Percentiles rank a stretch among this genome's conserved stretches.
These are phyloP conservation scores for Malus sylvestris DNA, from an alignment of 306 rosid genomes.

Conservation along the genomic window DNA sequence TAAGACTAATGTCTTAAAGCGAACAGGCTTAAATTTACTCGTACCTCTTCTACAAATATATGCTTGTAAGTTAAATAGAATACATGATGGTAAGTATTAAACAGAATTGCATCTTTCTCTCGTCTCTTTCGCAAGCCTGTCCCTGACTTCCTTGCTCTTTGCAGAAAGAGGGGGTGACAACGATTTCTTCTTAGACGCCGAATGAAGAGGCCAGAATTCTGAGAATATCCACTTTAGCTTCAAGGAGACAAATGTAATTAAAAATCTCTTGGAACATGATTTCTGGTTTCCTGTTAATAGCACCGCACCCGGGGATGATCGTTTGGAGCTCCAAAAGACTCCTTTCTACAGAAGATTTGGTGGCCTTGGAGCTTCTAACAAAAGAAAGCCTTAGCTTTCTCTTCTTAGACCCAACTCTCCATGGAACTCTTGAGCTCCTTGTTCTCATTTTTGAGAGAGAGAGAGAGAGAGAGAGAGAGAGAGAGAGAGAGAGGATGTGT, in stretches of 20 bases:
- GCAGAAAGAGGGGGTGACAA: background rate
- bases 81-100: too few species aligned
- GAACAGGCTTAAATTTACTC: too few species aligned
- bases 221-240: conserved; percentile 51
- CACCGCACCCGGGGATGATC: conserved; percentile 35
- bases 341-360: conserved; percentile 18
- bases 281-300: conserved; percentile 28
- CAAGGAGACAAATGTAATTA: conserved; percentile 40
- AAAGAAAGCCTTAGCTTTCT: conserved; percentile 36
- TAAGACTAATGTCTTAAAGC: too few species aligned
- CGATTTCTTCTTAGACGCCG: conserved; percentile 35
- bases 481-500: background rate
- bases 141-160: too few species aligned
- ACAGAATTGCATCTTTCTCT: background rate
- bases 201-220: conserved; percentile 47
- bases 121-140: background rate
- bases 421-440: conserved; percentile 12
- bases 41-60: too few species aligned
- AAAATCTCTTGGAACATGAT: conserved; percentile 41
- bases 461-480: background rate
- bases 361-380: conserved; percentile 15
- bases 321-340: conserved; percentile 50
- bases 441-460: conserved; percentile 31
- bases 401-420: conserved; percentile 42
- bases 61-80: too few species aligned